These are phyloP conservation scores for Inosperma sp. DNA, from an alignment of 768 basidiomycete species.

Conservation along the genomic window DNA sequence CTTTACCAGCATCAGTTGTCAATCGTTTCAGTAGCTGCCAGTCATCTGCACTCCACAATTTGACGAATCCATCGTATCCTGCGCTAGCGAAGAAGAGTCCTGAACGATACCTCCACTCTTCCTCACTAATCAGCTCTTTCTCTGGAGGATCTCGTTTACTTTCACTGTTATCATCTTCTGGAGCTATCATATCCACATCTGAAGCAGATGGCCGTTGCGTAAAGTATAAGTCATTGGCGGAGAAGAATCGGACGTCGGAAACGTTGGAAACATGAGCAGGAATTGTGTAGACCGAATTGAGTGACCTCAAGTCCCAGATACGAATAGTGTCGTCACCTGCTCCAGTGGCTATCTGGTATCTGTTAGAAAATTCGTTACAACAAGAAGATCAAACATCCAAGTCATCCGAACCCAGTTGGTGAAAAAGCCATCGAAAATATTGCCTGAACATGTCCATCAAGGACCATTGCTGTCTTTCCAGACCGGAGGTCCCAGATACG, in stretches of 20 bases:
- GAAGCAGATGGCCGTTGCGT: slow-evolving; percentile 28
- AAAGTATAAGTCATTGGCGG: slow-evolving; percentile 52
- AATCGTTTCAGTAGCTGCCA: slow-evolving; percentile 90
- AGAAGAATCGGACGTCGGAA: slow-evolving; percentile 93
- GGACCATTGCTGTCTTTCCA: slow-evolving; percentile 94
- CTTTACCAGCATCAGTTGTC: slow-evolving; percentile 94
- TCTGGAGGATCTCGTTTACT: slow-evolving; percentile 35
- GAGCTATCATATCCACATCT: slow-evolving; percentile 49
- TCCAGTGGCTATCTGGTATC: slow-evolving; percentile 96
- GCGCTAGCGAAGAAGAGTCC: slow-evolving; percentile 91
- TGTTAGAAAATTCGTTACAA: slow-evolving; percentile 29
- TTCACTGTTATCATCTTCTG: slow-evolving; percentile 35
- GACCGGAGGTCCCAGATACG: slow-evolving; percentile 97
- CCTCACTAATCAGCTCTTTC: slow-evolving; percentile 37
- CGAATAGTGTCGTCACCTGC: slow-evolving; percentile 96
- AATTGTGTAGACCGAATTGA: slow-evolving; percentile 92
- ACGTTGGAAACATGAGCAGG: slow-evolving; percentile 95
- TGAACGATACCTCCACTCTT: slow-evolving; percentile 77
- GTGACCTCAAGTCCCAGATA: slow-evolving; percentile 96
- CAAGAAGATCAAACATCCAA: slow-evolving; percentile 5
- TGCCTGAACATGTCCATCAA: slow-evolving; percentile 93
- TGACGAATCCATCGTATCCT: slow-evolving; percentile 93
- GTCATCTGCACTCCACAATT: slow-evolving; percentile 96
- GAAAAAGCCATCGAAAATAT: slow-evolving; percentile 91
- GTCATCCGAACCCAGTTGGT: slow-evolving; percentile 79